These are phyloP conservation scores for Arachis hypogaea DNA, from an alignment of 306 rosid species.

Conservation along the genomic window DNA sequence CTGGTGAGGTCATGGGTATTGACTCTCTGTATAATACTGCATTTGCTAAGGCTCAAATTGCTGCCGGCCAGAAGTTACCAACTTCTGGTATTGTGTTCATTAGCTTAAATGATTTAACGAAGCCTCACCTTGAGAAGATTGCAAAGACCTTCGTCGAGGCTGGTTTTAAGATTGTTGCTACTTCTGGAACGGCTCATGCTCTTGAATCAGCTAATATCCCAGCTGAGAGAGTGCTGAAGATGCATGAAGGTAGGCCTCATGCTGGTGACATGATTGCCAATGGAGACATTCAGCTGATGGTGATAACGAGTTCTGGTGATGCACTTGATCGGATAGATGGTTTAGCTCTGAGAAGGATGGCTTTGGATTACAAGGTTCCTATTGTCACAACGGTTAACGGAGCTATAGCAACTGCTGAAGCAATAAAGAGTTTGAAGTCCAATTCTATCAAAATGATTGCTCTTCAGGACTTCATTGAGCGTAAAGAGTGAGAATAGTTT, in stretches of 20 bases:
- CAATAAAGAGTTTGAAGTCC: constrained; percentile 80
- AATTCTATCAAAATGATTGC: constrained; percentile 80
- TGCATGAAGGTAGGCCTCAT: constrained; percentile 95
- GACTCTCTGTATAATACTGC: constrained; percentile 76
- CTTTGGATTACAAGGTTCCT: constrained; percentile 89
- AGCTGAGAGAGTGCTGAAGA: constrained; percentile 77
- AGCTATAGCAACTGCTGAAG: constrained; percentile 93
- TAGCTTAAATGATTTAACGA: constrained; percentile 86
- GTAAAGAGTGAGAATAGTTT: constrained; percentile 39
- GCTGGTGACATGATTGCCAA: constrained; percentile 96
- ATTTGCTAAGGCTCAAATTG: constrained; percentile 97
- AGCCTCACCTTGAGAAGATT: constrained; percentile 83
- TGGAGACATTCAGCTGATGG: constrained; percentile 94
- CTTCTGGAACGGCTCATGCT: constrained; percentile 82
- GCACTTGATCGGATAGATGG: constrained; percentile 94
- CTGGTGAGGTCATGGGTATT: constrained; percentile 99
- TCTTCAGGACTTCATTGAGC: constrained; percentile 77
- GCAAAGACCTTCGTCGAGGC: constrained; percentile 67
- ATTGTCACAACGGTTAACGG: constrained; percentile 91
- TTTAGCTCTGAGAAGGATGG: constrained; percentile 79
- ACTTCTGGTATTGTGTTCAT: constrained; percentile 86
- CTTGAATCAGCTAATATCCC: constrained; percentile 69
- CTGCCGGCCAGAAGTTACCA: constrained; percentile 87
- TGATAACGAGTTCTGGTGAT: constrained; percentile 93
- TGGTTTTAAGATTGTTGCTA: constrained; percentile 80